Evolutionary conservation across 306 rosid genomes (phyloP).

Genomic region (Styphnolobium japonicum): DNA sequence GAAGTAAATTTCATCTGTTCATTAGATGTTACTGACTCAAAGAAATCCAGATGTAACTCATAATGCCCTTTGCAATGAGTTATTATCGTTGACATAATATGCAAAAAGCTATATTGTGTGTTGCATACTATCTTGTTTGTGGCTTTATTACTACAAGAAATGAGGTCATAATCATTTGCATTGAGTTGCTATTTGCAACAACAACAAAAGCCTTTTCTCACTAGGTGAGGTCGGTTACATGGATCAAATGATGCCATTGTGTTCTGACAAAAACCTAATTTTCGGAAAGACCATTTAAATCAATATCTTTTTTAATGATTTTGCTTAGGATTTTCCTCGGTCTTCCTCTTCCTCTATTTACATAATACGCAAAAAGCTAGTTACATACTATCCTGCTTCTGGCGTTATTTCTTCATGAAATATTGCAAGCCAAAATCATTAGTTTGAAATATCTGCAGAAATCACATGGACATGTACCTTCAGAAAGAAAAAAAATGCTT

Average conservation of each 20-base stretch:
- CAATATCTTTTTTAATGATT: too few relatives aligned
- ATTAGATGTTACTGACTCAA: not conserved
- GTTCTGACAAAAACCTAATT: too few relatives aligned
- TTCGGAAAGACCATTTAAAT: too few relatives aligned
- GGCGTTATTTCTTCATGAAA: not conserved
- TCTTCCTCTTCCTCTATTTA: too few relatives aligned
- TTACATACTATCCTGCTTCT: not conserved
- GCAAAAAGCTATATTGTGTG: not conserved
- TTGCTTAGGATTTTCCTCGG: too few relatives aligned
- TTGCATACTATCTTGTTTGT: not conserved
- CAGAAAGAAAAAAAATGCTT: not conserved
- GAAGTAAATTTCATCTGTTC: not conserved
- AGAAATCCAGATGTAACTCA: not conserved
- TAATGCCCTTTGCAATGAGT: not conserved
- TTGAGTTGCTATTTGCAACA: not conserved
- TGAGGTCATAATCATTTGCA: not conserved
- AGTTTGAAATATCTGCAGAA: slow-evolving; percentile 5
- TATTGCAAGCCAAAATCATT: not conserved
- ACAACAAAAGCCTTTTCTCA: too few relatives aligned
- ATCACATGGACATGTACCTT: not conserved
- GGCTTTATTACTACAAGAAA: not conserved
- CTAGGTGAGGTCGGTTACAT: too few relatives aligned
- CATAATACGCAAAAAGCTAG: not conserved
- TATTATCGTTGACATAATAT: not conserved
- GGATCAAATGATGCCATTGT: too few relatives aligned